Conservation (phyloP, 2,329 filamentous ascomycete species). For the Harringtonia lauricola region DNA sequence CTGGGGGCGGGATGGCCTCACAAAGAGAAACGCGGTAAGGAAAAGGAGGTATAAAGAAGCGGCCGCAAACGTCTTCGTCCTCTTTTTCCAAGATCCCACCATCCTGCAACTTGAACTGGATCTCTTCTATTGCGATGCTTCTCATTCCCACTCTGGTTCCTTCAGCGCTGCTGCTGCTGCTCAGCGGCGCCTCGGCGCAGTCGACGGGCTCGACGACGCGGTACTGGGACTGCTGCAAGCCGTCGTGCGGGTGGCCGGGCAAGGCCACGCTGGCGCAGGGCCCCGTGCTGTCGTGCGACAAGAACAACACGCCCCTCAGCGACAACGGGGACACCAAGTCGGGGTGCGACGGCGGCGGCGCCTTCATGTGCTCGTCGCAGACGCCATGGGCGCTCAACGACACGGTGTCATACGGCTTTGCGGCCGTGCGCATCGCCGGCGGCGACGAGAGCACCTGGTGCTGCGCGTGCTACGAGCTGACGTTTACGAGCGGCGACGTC, state of each 20-base stretch:
- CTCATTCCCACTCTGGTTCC: slow-evolving; percentile 2
- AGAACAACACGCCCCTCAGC: slow-evolving; percentile 34
- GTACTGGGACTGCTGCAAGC: slow-evolving; percentile 58
- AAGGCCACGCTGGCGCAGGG: slow-evolving; percentile 29
- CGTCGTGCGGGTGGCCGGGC: slow-evolving; percentile 42
- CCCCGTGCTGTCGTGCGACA: slow-evolving; percentile 36
- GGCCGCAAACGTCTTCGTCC: background rate
- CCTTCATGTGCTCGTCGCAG: slow-evolving; percentile 43
- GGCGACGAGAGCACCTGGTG: slow-evolving; percentile 33
- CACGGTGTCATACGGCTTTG: slow-evolving; percentile 41
- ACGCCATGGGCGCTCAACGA: slow-evolving; percentile 39
- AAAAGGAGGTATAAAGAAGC: too few relatives aligned
- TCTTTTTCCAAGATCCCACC: background rate
- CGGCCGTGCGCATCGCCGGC: slow-evolving; percentile 35
- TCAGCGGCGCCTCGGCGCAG: background rate
- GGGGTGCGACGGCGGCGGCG: slow-evolving; percentile 32
- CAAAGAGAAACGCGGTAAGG: too few relatives aligned
- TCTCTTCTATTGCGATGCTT: slow-evolving; percentile 2
- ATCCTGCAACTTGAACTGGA: background rate
- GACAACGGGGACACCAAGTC: slow-evolving; percentile 23
- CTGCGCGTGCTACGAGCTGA: slow-evolving; percentile 48
- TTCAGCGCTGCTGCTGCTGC: background rate
- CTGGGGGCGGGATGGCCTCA: too few relatives aligned
- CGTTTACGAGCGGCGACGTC: slow-evolving; percentile 43
- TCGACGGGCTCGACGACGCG: slow-evolving; percentile 10